Conservation (phyloP, 108 stramenopile species). For the Cafeteria roenbergensis region DNA sequence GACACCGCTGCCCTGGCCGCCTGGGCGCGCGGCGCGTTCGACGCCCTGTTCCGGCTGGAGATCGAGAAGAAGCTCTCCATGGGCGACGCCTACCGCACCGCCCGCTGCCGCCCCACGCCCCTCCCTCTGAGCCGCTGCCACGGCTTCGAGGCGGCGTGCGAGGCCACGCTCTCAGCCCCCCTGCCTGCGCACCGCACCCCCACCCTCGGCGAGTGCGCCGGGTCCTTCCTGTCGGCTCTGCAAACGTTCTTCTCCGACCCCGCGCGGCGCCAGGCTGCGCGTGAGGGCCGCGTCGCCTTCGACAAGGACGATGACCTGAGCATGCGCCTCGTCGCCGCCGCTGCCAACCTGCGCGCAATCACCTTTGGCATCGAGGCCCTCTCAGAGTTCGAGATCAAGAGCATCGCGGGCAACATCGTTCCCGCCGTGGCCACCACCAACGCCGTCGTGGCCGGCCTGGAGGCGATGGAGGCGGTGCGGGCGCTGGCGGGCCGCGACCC, state of each 20-base stretch:
- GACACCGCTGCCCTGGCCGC: neutral
- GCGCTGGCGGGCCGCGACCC: slow-evolving; percentile 16
- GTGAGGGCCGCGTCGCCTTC: slow-evolving; percentile 31
- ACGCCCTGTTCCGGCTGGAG: slow-evolving; percentile 22
- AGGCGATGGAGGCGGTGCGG: slow-evolving; percentile 42
- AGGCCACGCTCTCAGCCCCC: slow-evolving; percentile 1
- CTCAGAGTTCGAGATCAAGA: slow-evolving; percentile 73
- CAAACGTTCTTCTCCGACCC: neutral
- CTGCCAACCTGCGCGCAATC: slow-evolving; percentile 69
- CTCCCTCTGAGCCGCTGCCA: slow-evolving; percentile 8
- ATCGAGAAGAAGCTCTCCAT: slow-evolving; percentile 10
- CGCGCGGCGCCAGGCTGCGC: neutral
- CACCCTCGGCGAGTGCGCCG: slow-evolving; percentile 8
- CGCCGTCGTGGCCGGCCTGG: slow-evolving; percentile 78
- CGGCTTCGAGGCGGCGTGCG: neutral
- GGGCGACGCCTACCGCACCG: slow-evolving; percentile 51
- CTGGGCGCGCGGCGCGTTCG: slow-evolving; percentile 10
- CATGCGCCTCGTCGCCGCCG: slow-evolving; percentile 85
- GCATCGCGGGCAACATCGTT: slow-evolving; percentile 97
- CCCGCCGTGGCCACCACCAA: slow-evolving; percentile 99
- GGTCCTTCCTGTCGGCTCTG: slow-evolving; percentile 1
- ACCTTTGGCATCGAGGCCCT: slow-evolving; percentile 73
- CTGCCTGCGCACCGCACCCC: slow-evolving; percentile 17
- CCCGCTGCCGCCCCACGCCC: slow-evolving; percentile 56
- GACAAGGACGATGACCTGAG: slow-evolving; percentile 83